Conservation (phyloP, 148 eudicot species). For the Spergularia bocconei region DNA sequence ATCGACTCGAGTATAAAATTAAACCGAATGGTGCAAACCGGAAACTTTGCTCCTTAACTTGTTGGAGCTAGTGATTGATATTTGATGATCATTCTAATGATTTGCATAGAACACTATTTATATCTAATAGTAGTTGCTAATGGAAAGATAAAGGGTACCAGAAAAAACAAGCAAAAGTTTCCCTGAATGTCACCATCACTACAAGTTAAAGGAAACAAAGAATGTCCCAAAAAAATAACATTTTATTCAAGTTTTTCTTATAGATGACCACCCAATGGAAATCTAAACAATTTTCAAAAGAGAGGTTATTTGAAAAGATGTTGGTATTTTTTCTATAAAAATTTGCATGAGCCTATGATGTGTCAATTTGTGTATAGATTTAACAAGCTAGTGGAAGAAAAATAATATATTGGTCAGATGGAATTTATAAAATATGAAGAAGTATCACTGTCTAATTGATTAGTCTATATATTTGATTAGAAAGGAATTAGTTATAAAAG, state of each 20-base stretch:
- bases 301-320: background rate
- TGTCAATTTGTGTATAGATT: background rate
- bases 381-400: background rate
- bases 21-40: too few relatives aligned
- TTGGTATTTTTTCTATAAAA: background rate
- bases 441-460: too few relatives aligned
- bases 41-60: too few relatives aligned
- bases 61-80: too few relatives aligned
- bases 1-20: too few relatives aligned
- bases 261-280: constrained; percentile 29
- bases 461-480: too few relatives aligned
- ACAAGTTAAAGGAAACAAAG: constrained; percentile 14
- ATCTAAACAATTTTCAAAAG: constrained; percentile 2
- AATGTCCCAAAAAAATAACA: constrained; percentile 3
- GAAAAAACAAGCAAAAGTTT: constrained; percentile 17
- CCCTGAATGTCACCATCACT: constrained; percentile 20
- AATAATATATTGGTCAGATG: too few relatives aligned
- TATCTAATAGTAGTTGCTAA: constrained; percentile 16
- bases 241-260: constrained; percentile 11
- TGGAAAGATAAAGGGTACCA: constrained; percentile 22
- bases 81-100: constrained; percentile 11
- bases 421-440: too few relatives aligned
- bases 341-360: background rate
- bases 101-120: constrained; percentile 19
- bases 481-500: too few relatives aligned